Evolutionary conservation across 305 asterid species (phyloP).

Genomic region (Fraxinus ornus): DNA sequence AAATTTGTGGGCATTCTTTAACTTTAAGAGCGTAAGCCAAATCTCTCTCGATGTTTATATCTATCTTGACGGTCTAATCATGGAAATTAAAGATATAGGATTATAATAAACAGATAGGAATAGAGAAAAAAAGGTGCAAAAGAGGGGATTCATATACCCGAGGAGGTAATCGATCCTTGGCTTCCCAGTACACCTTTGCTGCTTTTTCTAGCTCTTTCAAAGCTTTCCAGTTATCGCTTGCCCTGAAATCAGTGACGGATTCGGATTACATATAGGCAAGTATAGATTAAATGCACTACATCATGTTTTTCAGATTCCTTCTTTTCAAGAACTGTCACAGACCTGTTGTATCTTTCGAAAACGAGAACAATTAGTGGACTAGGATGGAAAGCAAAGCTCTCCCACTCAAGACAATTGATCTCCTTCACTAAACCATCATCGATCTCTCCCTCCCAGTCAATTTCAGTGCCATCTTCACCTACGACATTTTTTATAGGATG

Average conservation of each 20-base stretch:
- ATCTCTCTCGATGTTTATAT: slow-evolving; percentile 86
- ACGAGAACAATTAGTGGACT: slow-evolving; percentile 88
- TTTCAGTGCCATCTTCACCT: slow-evolving; percentile 77
- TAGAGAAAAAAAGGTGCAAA: not conserved
- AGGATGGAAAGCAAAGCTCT: slow-evolving; percentile 95
- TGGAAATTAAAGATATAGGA: slow-evolving; percentile 5
- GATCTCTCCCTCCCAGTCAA: slow-evolving; percentile 94
- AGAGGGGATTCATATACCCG: slow-evolving; percentile 60
- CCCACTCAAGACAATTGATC: slow-evolving; percentile 96
- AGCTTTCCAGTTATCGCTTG: slow-evolving; percentile 87
- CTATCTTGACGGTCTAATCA: slow-evolving; percentile 82
- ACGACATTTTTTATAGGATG: slow-evolving; percentile 71
- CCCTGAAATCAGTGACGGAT: slow-evolving; percentile 47
- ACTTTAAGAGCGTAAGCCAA: slow-evolving; percentile 90
- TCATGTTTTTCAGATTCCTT: not conserved
- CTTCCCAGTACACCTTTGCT: slow-evolving; percentile 82
- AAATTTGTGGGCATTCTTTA: slow-evolving; percentile 77
- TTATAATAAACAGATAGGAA: not conserved
- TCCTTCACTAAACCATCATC: slow-evolving; percentile 83
- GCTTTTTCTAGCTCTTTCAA: slow-evolving; percentile 89
- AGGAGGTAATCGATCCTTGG: slow-evolving; percentile 89
- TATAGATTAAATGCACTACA: not conserved
- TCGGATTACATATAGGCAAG: not conserved
- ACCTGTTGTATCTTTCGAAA: slow-evolving; percentile 92
- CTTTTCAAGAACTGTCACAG: slow-evolving; percentile 14